Evolutionary conservation across 805 yeast species (phyloP).

Genomic region (Blastobotrys terrestris): DNA sequence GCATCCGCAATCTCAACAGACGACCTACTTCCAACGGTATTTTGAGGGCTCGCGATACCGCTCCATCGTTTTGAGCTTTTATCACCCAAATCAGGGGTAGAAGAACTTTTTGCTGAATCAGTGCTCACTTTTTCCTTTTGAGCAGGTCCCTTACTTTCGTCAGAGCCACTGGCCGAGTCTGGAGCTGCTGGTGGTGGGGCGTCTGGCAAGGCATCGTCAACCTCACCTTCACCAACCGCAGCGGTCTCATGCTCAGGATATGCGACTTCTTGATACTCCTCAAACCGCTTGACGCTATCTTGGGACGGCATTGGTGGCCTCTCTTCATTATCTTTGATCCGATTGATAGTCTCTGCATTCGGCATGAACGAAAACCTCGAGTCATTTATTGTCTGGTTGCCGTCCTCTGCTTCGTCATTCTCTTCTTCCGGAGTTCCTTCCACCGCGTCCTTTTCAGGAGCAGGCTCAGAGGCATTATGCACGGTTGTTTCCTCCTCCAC

Average conservation of each 20-base stretch:
- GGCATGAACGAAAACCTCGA: background rate
- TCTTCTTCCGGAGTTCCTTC: constrained; percentile 5
- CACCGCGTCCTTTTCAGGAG: constrained; percentile 3
- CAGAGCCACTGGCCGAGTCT: too few relatives aligned
- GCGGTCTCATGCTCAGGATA: background rate
- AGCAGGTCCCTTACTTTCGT: too few relatives aligned
- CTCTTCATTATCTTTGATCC: background rate
- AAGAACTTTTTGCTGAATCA: background rate
- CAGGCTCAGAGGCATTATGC: background rate
- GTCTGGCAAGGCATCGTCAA: background rate
- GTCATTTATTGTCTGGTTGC: constrained; percentile 7
- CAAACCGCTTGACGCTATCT: background rate
- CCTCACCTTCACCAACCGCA: background rate
- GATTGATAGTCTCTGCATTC: background rate
- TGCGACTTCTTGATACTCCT: background rate
- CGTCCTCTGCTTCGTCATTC: constrained; percentile 5
- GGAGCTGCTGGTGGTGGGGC: background rate
- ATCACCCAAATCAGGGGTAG: background rate
- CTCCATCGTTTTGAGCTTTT: too few relatives aligned
- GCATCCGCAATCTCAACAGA: background rate
- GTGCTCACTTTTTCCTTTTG: too few relatives aligned
- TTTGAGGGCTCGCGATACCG: too few relatives aligned
- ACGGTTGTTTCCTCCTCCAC: background rate
- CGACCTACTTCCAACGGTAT: background rate
- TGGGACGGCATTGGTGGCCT: background rate